phyloP scores from a whole-genome alignment of 441 rosid species.

The Eutrema salsugineum region DNA sequence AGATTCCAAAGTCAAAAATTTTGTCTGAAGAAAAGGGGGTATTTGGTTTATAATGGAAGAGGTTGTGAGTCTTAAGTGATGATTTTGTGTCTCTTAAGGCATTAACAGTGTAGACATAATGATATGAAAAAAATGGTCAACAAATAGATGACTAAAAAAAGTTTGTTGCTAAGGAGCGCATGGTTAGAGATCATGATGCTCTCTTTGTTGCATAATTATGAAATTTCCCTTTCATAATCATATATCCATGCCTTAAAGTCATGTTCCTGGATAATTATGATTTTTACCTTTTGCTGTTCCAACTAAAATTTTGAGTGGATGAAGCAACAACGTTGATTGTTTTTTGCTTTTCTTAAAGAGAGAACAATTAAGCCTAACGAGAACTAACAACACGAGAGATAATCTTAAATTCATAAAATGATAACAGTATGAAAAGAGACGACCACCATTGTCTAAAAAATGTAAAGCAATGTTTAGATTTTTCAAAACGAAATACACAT shows the following conservation, averaged over 20 bases:
- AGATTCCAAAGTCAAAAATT: not conserved
- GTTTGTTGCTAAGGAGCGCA: slow-evolving; percentile 17
- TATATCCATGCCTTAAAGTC: slow-evolving; percentile 25
- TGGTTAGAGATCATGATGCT: slow-evolving; percentile 33
- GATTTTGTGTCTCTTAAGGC: slow-evolving; percentile 15
- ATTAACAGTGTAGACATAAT: slow-evolving; percentile 22
- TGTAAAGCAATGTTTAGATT: not conserved
- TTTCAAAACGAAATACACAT: not conserved
- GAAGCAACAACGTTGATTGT: slow-evolving; percentile 13
- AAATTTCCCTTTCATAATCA: slow-evolving; percentile 16
- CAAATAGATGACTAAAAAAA: not conserved
- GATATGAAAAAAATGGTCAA: slow-evolving; percentile 14
- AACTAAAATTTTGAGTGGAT: slow-evolving; percentile 28
- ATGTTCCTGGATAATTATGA: slow-evolving; percentile 13
- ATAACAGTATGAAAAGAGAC: not conserved
- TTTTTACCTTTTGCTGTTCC: slow-evolving; percentile 11
- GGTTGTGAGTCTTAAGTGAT: slow-evolving; percentile 13
- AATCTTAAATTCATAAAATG: not conserved
- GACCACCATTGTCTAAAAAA: not conserved
- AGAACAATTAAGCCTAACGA: not conserved
- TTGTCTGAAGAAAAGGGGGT: slow-evolving; percentile 8
- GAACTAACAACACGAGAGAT: not conserved
- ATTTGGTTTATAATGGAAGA: slow-evolving; percentile 19
- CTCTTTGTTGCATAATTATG: slow-evolving; percentile 25
- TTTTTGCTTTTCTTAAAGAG: too few relatives aligned